Base-by-base conservation (phyloP, 139 green algal genomes). In the Pleodorina starrii region DNA sequence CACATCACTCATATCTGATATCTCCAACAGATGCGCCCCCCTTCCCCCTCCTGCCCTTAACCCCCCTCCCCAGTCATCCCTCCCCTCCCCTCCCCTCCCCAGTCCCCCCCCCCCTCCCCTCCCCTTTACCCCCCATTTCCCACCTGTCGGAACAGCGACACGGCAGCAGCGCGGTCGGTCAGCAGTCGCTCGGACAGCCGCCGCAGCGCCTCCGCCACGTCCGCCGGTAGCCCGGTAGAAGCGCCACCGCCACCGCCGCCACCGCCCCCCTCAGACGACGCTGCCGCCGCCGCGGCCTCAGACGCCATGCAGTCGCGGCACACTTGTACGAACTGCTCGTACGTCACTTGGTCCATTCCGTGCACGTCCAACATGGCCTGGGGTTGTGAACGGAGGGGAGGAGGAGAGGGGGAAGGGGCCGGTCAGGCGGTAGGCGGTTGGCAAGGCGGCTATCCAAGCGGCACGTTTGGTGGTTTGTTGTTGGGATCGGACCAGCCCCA, bases 291-390 rank as follows among this genome's bases (percentile, higher is more conserved):
- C 43, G 78, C 69, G 1, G 75, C 85, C 78, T 93, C 90, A 16
- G 80, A 57, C 59, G 36, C 79, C 71, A 90, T 46, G 85, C 71
- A 72, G 51, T 87, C 44, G 7, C 63, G 63, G 21, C 81, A 87
- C 12, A 83, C 90, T 9, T 63, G 43, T 14, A 90, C 23, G 57
- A 93, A 91, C 72, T 89, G 59, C 4, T 71, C 79, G 36, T 78
- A 85, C 14, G 90, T 89, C 35, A 93, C 54, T 0, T 40, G 51
- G n/a, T 89, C 44, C 19, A 85, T 40, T 12, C 79, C 85, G n/a
- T 86, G 69, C n/a, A 90, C 42, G 75, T 93, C 91, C 29, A 93
- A 48, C 85, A 93, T 91, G 25, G 76, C 79, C 90, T 93, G 86
- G 2, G 75, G 35, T 42, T 42, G 79, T 38, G 2, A 6, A 12